A percentile compares a stretch with the other conserved stretches of the same genome.
Conservation (phyloP, 1,139 yeast genomes). For the Suhomyces bokatorum region DNA sequence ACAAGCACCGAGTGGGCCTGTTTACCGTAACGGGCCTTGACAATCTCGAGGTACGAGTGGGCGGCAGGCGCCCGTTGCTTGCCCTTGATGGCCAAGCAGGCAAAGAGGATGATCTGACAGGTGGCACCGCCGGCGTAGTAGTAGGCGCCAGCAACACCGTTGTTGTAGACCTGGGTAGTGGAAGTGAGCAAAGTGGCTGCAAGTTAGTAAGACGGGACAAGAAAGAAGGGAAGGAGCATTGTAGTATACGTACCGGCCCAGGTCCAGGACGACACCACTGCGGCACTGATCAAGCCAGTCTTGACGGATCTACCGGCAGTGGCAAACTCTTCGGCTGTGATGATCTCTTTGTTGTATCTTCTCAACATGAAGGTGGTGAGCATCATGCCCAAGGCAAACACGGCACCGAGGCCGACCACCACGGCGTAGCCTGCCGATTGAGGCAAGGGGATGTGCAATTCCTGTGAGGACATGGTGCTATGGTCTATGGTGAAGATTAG, state of each 20-base stretch:
- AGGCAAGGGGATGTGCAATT: slow-evolving; percentile 39
- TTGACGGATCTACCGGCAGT: slow-evolving; percentile 87
- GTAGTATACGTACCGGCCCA: slow-evolving; percentile 58
- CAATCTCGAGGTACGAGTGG: slow-evolving; percentile 73
- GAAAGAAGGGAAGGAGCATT: background rate
- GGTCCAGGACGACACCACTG: slow-evolving; percentile 91
- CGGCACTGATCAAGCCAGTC: slow-evolving; percentile 78
- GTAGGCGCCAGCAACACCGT: slow-evolving; percentile 76
- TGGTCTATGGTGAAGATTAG: too few species aligned
- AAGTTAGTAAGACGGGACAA: slow-evolving; percentile 5
- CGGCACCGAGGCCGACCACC: slow-evolving; percentile 83
- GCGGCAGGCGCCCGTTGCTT: slow-evolving; percentile 74
- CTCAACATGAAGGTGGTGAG: slow-evolving; percentile 65
- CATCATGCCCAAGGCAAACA: slow-evolving; percentile 80
- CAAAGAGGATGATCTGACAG: slow-evolving; percentile 71
- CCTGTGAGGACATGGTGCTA: slow-evolving; percentile 5
- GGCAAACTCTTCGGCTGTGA: slow-evolving; percentile 86
- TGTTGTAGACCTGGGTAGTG: slow-evolving; percentile 72
- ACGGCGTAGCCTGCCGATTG: slow-evolving; percentile 93
- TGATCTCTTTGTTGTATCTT: slow-evolving; percentile 76
- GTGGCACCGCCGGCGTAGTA: slow-evolving; percentile 78
- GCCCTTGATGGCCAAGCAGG: slow-evolving; percentile 71
- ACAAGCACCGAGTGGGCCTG: slow-evolving; percentile 66
- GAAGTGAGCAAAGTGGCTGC: slow-evolving; percentile 68
- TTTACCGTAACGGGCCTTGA: slow-evolving; percentile 69